Conservation (phyloP, 2,329 filamentous ascomycete genomes). For the Xylaria polymorpha region DNA sequence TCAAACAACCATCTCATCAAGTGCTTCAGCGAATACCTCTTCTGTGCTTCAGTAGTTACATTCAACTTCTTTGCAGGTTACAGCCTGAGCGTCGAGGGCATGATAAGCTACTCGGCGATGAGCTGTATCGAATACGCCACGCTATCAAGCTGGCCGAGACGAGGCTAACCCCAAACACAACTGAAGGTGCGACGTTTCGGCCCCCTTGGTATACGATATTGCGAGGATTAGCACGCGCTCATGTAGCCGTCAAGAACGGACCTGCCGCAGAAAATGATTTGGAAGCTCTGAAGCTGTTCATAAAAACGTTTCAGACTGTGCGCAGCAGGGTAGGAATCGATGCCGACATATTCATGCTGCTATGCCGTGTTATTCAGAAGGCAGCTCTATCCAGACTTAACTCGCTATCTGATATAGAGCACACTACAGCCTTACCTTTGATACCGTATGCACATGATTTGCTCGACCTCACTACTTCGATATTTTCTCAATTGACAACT, state of each 20-base stretch:
- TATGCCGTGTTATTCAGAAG: slow-evolving; percentile 53
- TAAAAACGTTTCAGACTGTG: slow-evolving; percentile 49
- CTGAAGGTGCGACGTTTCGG: slow-evolving; percentile 50
- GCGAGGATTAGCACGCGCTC: slow-evolving; percentile 52
- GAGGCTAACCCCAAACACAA: slow-evolving; percentile 46
- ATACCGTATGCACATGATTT: slow-evolving; percentile 32
- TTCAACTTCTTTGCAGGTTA: slow-evolving; percentile 61
- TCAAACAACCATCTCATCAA: slow-evolving; percentile 38
- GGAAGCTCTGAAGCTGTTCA: slow-evolving; percentile 49
- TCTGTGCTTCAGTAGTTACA: slow-evolving; percentile 61
- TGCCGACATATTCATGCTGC: slow-evolving; percentile 51
- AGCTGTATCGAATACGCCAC: slow-evolving; percentile 48
- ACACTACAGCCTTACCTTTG: slow-evolving; percentile 23
- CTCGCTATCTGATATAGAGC: slow-evolving; percentile 8
- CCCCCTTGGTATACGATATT: slow-evolving; percentile 59
- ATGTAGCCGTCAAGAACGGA: slow-evolving; percentile 48
- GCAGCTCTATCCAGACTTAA: slow-evolving; percentile 41
- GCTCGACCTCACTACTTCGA: slow-evolving; percentile 22
- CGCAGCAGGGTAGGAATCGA: slow-evolving; percentile 50
- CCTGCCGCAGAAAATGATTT: slow-evolving; percentile 44
- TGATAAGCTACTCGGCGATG: slow-evolving; percentile 40
- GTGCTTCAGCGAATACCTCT: slow-evolving; percentile 50
- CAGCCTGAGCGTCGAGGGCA: slow-evolving; percentile 47
- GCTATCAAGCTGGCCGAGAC: slow-evolving; percentile 51
- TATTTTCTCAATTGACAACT: slow-evolving; percentile 46